Conservation (phyloP, 345 rosid genomes). For the Populus tremula region DNA sequence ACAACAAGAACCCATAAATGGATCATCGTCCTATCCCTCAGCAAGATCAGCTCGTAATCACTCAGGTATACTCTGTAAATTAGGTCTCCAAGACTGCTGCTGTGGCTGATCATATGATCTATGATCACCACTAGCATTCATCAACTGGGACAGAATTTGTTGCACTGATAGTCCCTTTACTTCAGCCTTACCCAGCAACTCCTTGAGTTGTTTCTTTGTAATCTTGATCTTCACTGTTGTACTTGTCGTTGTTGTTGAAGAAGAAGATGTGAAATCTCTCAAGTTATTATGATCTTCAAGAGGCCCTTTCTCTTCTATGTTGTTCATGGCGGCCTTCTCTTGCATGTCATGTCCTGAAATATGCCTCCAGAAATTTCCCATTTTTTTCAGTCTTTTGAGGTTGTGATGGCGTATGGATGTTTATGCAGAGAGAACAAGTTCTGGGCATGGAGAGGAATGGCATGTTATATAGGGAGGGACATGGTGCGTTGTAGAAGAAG, state of each 20-base stretch:
- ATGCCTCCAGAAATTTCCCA: slow-evolving; percentile 54
- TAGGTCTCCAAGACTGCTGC: slow-evolving; percentile 57
- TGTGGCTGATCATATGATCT: slow-evolving; percentile 16
- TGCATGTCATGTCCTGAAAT: not conserved
- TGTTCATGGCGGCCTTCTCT: not conserved
- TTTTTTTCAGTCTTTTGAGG: not conserved
- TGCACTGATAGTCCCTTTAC: slow-evolving; percentile 37
- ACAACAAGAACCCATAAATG: not conserved
- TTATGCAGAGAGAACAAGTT: not conserved
- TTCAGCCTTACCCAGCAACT: slow-evolving; percentile 44
- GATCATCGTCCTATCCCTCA: not conserved
- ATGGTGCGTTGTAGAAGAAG: not conserved
- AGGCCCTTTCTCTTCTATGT: slow-evolving; percentile 11
- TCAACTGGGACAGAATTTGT: slow-evolving; percentile 41
- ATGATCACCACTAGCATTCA: slow-evolving; percentile 9
- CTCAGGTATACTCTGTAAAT: slow-evolving; percentile 63
- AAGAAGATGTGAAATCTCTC: not conserved
- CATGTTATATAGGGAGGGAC: not conserved
- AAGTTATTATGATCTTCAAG: not conserved
- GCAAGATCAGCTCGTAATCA: not conserved
- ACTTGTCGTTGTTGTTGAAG: slow-evolving; percentile 1
- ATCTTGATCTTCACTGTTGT: slow-evolving; percentile 54
- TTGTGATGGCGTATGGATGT: not conserved
- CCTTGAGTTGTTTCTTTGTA: slow-evolving; percentile 51
- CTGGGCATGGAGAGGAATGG: not conserved